Evolutionary conservation across 768 basidiomycete genomes (phyloP).

Genomic region (Collybia sordida): DNA sequence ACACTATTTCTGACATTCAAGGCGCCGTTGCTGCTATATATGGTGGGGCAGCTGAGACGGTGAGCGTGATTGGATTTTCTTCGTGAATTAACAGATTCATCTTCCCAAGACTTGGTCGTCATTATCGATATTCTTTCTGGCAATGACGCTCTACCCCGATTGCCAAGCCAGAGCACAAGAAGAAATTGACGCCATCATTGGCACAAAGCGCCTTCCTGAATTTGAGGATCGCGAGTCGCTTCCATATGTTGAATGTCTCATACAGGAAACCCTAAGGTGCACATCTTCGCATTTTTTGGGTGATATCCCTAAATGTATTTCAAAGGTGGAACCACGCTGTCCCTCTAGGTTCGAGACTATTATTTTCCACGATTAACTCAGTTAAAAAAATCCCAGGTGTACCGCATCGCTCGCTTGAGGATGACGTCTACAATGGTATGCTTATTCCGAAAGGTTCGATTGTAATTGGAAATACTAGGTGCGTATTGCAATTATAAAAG

Average conservation of each 20-base stretch:
- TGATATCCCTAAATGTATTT: neutral
- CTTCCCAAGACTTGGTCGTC: too few relatives aligned
- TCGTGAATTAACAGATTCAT: too few relatives aligned
- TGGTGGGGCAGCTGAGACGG: conserved; percentile 34
- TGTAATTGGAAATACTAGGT: conserved; percentile 14
- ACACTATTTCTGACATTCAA: conserved; percentile 13
- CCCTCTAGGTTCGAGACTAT: neutral
- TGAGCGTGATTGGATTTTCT: too few relatives aligned
- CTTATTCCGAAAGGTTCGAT: conserved; percentile 13
- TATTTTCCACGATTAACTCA: neutral
- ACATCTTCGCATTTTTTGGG: neutral
- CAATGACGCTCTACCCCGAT: too few relatives aligned
- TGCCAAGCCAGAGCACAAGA: too few relatives aligned
- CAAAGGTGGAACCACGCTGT: conserved; percentile 3
- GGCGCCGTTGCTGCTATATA: conserved; percentile 18
- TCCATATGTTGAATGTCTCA: too few relatives aligned
- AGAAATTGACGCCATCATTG: too few relatives aligned
- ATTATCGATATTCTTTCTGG: too few relatives aligned
- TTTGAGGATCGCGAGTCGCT: too few relatives aligned
- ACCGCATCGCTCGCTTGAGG: conserved; percentile 19
- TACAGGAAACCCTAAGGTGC: conserved; percentile 8
- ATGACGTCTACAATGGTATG: conserved; percentile 35
- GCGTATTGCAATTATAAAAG: neutral
- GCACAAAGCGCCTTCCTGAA: too few relatives aligned
- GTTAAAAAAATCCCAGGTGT: conserved; percentile 3